These are phyloP conservation scores for Microthlaspi erraticum DNA, from an alignment of 345 rosid genomes.

Conservation along the genomic window DNA sequence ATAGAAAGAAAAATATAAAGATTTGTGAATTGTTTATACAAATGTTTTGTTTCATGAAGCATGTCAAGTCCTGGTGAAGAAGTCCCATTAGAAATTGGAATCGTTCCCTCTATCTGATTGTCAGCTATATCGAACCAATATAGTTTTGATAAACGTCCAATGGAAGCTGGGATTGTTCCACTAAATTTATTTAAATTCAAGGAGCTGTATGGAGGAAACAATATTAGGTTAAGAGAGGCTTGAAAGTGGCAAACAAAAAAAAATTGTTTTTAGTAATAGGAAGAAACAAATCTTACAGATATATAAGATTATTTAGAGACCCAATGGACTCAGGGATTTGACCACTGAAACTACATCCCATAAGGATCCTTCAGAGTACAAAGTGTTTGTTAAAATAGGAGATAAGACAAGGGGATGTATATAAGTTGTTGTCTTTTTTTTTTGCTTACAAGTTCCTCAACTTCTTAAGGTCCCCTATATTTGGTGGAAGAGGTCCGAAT, in stretches of 20 bases:
- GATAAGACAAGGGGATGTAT: not conserved
- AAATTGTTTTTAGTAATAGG: no score
- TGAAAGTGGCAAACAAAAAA: not conserved
- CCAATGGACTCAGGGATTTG: conserved; percentile 71
- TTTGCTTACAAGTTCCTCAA: conserved; percentile 66
- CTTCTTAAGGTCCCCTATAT: conserved; percentile 62
- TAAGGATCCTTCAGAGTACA: conserved; percentile 55
- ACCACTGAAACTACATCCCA: conserved; percentile 74
- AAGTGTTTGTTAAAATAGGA: no score
- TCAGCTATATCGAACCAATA: conserved; percentile 84
- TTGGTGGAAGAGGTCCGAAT: conserved; percentile 65
- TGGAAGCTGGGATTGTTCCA: conserved; percentile 40
- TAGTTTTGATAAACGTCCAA: conserved; percentile 60
- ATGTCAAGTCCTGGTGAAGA: conserved; percentile 73
- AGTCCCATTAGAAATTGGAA: conserved; percentile 76
- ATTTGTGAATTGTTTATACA: conserved; percentile 52
- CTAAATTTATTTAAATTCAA: conserved; percentile 68
- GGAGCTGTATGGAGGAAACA: conserved; percentile 55
- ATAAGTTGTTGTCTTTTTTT: no score
- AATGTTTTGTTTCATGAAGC: conserved; percentile 68
- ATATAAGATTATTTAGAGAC: conserved; percentile 50
- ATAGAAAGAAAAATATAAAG: not conserved
- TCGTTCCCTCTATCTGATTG: conserved; percentile 64
- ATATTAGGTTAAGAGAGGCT: not conserved
- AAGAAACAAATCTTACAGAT: conserved; percentile 54